Percentiles rank a stretch among this genome's conserved stretches.
These are phyloP conservation scores for Aspergillus carlsbadensis DNA, from an alignment of 495 filamentous ascomycete genomes.

Conservation along the genomic window DNA sequence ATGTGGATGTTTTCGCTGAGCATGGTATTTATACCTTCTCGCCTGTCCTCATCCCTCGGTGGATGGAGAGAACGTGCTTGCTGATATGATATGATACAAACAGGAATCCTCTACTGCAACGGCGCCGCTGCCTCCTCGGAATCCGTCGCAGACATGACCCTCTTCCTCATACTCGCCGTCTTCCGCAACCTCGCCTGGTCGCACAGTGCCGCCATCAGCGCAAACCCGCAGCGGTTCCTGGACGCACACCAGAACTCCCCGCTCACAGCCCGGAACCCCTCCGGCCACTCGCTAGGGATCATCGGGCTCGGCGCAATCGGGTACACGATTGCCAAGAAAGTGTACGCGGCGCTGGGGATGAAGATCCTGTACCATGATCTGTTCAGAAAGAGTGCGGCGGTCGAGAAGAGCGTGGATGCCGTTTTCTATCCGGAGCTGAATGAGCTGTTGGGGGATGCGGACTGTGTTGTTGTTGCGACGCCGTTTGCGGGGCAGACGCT, in stretches of 20 bases:
- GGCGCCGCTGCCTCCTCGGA: conserved; percentile 66
- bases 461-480: conserved; percentile 68
- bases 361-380: conserved; percentile 67
- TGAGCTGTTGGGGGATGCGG: conserved; percentile 51
- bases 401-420: conserved; percentile 35
- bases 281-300: conserved; percentile 50
- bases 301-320: conserved; percentile 72
- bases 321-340: conserved; percentile 62
- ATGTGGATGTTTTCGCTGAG: conserved; percentile 65
- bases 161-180: conserved; percentile 62
- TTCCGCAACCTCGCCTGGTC: conserved; percentile 66
- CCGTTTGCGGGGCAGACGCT: conserved; percentile 60
- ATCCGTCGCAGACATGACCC: conserved; percentile 59
- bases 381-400: conserved; percentile 47
- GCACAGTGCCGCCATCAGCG: conserved; percentile 40
- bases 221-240: conserved; percentile 42
- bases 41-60: too few relatives aligned
- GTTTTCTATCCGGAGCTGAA: conserved; percentile 53
- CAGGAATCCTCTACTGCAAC: conserved; percentile 73
- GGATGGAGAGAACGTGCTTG: neutral
- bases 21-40: conserved; percentile 46
- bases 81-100: neutral
- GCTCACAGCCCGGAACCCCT: conserved; percentile 52
- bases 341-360: conserved; percentile 62
- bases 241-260: conserved; percentile 59